Conservation (phyloP, 2,329 filamentous ascomycete species). For the Botrytis squamosa region DNA sequence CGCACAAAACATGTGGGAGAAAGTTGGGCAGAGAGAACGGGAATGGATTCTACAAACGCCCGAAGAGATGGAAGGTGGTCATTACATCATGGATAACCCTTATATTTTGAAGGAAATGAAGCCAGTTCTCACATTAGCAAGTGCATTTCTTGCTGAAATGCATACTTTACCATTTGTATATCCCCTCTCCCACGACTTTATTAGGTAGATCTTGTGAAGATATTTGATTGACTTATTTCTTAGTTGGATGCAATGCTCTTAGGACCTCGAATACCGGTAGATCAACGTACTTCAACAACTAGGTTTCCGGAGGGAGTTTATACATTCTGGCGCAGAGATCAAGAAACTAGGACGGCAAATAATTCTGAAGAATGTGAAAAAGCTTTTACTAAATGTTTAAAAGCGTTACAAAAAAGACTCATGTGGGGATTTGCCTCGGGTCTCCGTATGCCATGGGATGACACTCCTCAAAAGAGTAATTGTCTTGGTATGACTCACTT, state of each 20-base stretch:
- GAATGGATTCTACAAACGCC: neutral
- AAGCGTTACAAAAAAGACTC: neutral
- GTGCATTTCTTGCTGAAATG: constrained; percentile 27
- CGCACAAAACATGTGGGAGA: neutral
- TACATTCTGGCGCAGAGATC: constrained; percentile 8
- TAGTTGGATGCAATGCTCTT: constrained; percentile 10
- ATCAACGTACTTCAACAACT: neutral
- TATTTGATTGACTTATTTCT: neutral
- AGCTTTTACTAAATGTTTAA: neutral
- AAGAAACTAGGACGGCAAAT: neutral
- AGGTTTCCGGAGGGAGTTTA: neutral
- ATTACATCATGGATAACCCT: constrained; percentile 23
- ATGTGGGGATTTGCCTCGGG: neutral
- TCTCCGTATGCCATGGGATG: neutral
- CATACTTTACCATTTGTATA: constrained; percentile 4
- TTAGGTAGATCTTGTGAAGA: neutral
- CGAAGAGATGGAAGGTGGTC: neutral
- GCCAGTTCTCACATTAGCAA: constrained; percentile 33
- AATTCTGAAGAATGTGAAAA: neutral
- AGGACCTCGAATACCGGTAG: neutral
- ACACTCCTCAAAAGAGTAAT: fast-evolving
- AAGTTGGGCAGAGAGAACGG: neutral
- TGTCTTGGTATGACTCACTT: neutral
- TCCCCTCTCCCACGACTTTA: neutral
- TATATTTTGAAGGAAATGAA: constrained; percentile 25